These are phyloP conservation scores for Pugionium dolabratum DNA, from an alignment of 345 rosid species.

Conservation along the genomic window DNA sequence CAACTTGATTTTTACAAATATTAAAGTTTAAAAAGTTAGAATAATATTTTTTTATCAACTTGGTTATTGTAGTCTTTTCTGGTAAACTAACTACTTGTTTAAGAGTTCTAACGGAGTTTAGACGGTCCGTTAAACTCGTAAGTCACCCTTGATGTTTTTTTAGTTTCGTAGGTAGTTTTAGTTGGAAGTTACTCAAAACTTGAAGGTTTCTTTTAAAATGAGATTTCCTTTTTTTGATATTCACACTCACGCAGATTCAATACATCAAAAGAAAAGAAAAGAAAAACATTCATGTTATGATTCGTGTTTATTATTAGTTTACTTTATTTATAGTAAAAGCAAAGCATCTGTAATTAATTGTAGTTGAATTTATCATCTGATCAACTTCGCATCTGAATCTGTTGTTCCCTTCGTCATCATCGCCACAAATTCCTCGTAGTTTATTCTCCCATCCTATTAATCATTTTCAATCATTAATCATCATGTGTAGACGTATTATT, in stretches of 20 bases:
- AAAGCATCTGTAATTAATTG: constrained; percentile 8
- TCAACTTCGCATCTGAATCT: constrained; percentile 36
- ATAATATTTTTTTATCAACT: too few relatives aligned
- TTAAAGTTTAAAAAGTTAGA: too few relatives aligned
- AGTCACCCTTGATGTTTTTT: too few relatives aligned
- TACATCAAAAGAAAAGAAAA: not conserved
- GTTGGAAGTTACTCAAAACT: too few relatives aligned
- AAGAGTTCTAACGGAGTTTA: too few relatives aligned
- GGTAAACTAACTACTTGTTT: too few relatives aligned
- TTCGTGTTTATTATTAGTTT: not conserved
- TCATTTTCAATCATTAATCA: not conserved
- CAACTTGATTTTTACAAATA: too few relatives aligned
- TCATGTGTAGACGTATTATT: not conserved
- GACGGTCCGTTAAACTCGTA: too few relatives aligned
- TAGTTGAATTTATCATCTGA: constrained; percentile 27
- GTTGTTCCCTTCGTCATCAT: constrained; percentile 75
- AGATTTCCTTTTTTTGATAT: not conserved
- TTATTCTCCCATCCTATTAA: constrained; percentile 71
- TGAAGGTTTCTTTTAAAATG: too few relatives aligned
- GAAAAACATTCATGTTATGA: not conserved
- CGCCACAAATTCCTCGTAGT: constrained; percentile 65
- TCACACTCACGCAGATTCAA: not conserved
- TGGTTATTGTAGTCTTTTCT: too few relatives aligned
- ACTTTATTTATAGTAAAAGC: constrained; percentile 25
- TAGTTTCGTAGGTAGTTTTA: too few relatives aligned